Base-by-base conservation (phyloP, 768 basidiomycete species). In the Chalciporus pseudorubinellus region DNA sequence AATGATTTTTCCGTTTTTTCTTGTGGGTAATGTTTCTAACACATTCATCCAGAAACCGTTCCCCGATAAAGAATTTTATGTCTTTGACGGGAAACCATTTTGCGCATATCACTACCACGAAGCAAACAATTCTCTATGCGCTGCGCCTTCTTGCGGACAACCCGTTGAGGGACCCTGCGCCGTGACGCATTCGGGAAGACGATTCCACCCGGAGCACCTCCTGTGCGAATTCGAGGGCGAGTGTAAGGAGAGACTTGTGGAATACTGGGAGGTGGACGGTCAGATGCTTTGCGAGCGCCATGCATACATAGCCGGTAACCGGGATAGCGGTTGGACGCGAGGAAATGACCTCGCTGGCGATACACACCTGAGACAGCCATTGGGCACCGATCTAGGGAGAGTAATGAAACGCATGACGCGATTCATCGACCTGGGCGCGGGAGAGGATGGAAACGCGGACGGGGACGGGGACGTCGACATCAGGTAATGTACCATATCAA, bases 141-240 rank as follows among this genome's bases (percentile, higher is more conserved):
- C 90, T 10, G 82, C 89, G 3, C 66, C 80, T 12, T 74, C 74
- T 16, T 98, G 94, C 67, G 85, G 89, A 3, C 82, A 87, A 66
- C 94, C 94, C 6, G 92, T 98, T 57, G 94, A 98, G 71, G 94
- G 94, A 1, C 85, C 92, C 2, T 97, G 93, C 66, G 90, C 94
- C 11, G 83, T 95, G 18, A 91, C 89, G 16, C 85, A 94, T 57
- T 72, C 82, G 11, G 87, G 88, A 10, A 83, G 82, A 60, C 79
- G 87, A 26, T 95, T 87, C 71, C 94, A 95, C 66, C 90, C 92
- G 6, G 89, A 90, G 52, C 92, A 94, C 66, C 79, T 97, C 63
- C 73, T 82, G 22, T 97, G 94, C 69, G 92, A 95, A 70, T 79
- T 83, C 60, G 74, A 77, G 26, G 70, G 71, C 16, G 63, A 61